Evolutionary conservation across 805 yeast genomes (phyloP).

Genomic region (Kuraishia molischiana): DNA sequence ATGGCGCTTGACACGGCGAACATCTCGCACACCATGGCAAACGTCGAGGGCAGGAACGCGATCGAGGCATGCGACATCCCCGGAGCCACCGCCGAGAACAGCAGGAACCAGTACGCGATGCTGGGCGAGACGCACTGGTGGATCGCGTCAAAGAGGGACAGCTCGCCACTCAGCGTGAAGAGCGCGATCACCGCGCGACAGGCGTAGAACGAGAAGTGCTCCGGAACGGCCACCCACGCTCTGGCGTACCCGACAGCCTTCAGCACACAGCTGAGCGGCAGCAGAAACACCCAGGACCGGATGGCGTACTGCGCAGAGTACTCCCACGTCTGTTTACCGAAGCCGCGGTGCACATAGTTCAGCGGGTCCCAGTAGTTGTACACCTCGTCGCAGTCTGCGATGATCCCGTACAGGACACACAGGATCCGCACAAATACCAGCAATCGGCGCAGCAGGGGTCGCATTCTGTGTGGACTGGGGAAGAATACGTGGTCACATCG

Average conservation of each 20-base stretch:
- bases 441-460: neutral
- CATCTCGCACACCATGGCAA: constrained; percentile 50
- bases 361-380: constrained; percentile 95
- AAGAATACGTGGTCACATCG: neutral
- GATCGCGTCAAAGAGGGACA: constrained; percentile 34
- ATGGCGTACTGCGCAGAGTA: constrained; percentile 86
- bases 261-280: constrained; percentile 27
- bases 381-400: constrained; percentile 88
- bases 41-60: constrained; percentile 75
- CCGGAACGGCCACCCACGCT: constrained; percentile 2
- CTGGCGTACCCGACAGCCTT: neutral
- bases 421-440: constrained; percentile 17
- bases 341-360: constrained; percentile 64
- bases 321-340: constrained; percentile 96
- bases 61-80: constrained; percentile 88
- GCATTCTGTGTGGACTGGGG: no score
- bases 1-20: constrained; percentile 32
- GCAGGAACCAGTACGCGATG: constrained; percentile 49
- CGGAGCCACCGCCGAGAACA: constrained; percentile 55
- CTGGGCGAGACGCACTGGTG: constrained; percentile 19
- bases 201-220: constrained; percentile 36
- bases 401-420: constrained; percentile 49
- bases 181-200: constrained; percentile 36
- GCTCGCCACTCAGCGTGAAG: constrained; percentile 40
- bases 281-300: constrained; percentile 72